Evolutionary conservation across 148 eudicot species (phyloP).

Genomic region (Talinum fruticosum): DNA sequence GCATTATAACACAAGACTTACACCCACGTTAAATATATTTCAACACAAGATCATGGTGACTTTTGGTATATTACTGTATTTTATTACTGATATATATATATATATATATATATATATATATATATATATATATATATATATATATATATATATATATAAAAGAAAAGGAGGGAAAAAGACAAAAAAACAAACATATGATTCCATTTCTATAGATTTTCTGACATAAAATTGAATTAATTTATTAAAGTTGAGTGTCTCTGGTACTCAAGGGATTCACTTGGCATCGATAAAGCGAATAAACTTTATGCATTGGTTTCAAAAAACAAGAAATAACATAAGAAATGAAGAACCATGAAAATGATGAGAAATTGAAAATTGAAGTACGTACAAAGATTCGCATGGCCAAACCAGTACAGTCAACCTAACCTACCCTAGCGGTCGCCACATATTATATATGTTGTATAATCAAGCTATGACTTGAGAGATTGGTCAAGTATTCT

Average conservation of each 20-base stretch:
- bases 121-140: no score
- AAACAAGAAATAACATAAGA: neutral
- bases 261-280: neutral
- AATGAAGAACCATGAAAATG: neutral
- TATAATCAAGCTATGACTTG: no score
- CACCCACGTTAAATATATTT: no score
- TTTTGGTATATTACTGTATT: no score
- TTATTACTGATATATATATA: no score
- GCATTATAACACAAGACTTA: no score
- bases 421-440: neutral
- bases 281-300: neutral
- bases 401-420: neutral
- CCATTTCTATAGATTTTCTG: conserved; percentile 1
- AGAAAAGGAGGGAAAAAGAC: neutral
- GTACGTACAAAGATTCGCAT: conserved; percentile 5
- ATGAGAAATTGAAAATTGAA: neutral
- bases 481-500: neutral
- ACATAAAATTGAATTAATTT: neutral
- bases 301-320: conserved; percentile 4
- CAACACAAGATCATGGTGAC: no score
- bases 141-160: no score
- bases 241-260: neutral
- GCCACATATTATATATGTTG: neutral
- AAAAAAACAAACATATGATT: neutral
- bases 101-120: no score